These are phyloP conservation scores for Magnaporthales sp. DNA, from an alignment of 2,329 filamentous ascomycete genomes.

Conservation along the genomic window DNA sequence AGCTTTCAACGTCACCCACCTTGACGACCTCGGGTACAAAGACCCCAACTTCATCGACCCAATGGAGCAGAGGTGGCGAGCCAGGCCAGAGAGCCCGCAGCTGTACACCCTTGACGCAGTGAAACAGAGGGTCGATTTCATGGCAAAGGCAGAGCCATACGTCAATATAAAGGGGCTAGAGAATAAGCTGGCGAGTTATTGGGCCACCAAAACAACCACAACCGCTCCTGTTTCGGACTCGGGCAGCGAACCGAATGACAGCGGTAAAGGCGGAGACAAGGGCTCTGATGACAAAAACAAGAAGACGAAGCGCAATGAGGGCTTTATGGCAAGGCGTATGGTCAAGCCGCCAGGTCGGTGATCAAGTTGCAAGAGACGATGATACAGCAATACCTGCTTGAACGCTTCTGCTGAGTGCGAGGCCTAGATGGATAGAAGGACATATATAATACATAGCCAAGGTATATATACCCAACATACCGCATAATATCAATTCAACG, in stretches of 20 bases:
- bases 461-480: neutral
- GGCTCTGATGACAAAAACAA: neutral
- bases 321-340: neutral
- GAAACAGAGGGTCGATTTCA: constrained; percentile 19
- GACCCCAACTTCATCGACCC: constrained; percentile 27
- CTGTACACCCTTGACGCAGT: constrained; percentile 19
- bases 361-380: neutral
- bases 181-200: constrained; percentile 22
- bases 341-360: neutral
- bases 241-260: neutral
- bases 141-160: constrained; percentile 24
- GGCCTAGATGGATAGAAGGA: neutral
- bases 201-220: constrained; percentile 8
- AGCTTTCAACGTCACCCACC: constrained; percentile 29
- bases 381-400: neutral
- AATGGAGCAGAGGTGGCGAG: constrained; percentile 25
- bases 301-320: neutral
- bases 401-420: neutral
- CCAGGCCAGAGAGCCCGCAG: constrained; percentile 17
- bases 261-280: neutral
- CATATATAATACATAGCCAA: neutral
- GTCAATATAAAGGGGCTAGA: constrained; percentile 21
- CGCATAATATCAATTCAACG: neutral
- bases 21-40: constrained; percentile 26
- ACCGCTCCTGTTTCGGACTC: neutral